A percentile compares a stretch with the other conserved stretches of the same genome.
Conservation (phyloP, 2,329 filamentous ascomycete genomes). For the Diplodia seriata region DNA sequence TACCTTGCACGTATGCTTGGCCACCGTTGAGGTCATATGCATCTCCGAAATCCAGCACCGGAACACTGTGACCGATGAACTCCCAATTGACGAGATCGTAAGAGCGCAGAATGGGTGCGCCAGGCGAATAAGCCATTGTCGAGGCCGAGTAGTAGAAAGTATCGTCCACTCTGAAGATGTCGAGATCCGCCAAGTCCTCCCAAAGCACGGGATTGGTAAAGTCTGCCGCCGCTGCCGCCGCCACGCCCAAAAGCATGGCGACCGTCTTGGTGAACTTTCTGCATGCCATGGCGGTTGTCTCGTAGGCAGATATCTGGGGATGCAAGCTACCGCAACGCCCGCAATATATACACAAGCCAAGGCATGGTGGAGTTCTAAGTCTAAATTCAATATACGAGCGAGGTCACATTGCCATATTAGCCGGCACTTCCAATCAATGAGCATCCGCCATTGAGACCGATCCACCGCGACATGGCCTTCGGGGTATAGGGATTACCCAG, state of each 20-base stretch:
- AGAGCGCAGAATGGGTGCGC: constrained; percentile 63
- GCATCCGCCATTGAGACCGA: background rate
- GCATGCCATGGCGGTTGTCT: background rate
- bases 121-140: constrained; percentile 64
- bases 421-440: background rate
- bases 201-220: constrained; percentile 63
- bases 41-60: constrained; percentile 47
- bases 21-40: constrained; percentile 57
- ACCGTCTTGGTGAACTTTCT: background rate
- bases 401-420: constrained; percentile 6
- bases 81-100: constrained; percentile 62
- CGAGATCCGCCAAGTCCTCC: constrained; percentile 63
- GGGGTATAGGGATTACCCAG: background rate
- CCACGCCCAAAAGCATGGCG: background rate
- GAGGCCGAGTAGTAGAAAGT: constrained; percentile 64
- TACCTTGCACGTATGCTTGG: constrained; percentile 60
- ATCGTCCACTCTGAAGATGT: constrained; percentile 60
- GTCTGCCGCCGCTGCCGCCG: constrained; percentile 30
- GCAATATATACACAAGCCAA: constrained; percentile 19
- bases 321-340: background rate
- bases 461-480: constrained; percentile 9
- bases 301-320: no score
- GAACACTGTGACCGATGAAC: constrained; percentile 50
- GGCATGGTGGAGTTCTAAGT: background rate
- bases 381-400: background rate